A percentile compares a stretch with the other conserved stretches of the same genome.
phyloP scores from a whole-genome alignment of 106 monocot genomes.

The Dendrobium chrysotoxum region DNA sequence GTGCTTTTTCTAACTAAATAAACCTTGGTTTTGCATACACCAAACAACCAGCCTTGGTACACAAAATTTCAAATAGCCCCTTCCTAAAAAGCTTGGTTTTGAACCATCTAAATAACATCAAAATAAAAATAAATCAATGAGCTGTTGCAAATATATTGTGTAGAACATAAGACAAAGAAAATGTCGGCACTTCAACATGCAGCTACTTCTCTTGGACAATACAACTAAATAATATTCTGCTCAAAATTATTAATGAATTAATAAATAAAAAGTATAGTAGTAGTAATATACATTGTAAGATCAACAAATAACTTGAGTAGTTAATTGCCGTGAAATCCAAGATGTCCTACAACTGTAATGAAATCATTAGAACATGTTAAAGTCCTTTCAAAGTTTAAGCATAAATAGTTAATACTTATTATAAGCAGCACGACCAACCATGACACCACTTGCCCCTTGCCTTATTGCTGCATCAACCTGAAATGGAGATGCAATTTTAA shows the following conservation, averaged over 20 bases:
- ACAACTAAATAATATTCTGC: neutral
- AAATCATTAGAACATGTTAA: neutral
- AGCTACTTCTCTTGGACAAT: neutral
- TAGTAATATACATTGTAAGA: neutral
- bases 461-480: conserved; percentile 69
- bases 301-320: too few relatives aligned
- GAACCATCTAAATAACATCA: too few relatives aligned
- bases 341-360: neutral
- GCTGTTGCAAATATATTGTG: too few relatives aligned
- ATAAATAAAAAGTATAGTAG: neutral
- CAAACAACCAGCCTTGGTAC: too few relatives aligned
- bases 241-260: neutral
- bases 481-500: conserved; percentile 6
- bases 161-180: too few relatives aligned
- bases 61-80: too few relatives aligned
- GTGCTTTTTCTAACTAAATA: too few relatives aligned
- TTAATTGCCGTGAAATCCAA: too few relatives aligned
- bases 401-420: conserved; percentile 48
- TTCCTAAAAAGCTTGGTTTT: too few relatives aligned
- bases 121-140: too few relatives aligned
- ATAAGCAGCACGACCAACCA: conserved; percentile 99
- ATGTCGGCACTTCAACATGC: too few relatives aligned
- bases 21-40: too few relatives aligned
- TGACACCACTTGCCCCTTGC: conserved; percentile 74
- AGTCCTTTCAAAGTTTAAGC: neutral